These are phyloP conservation scores for Aspergillus fischeri DNA, from an alignment of 2,329 filamentous ascomycete species.

Conservation along the genomic window DNA sequence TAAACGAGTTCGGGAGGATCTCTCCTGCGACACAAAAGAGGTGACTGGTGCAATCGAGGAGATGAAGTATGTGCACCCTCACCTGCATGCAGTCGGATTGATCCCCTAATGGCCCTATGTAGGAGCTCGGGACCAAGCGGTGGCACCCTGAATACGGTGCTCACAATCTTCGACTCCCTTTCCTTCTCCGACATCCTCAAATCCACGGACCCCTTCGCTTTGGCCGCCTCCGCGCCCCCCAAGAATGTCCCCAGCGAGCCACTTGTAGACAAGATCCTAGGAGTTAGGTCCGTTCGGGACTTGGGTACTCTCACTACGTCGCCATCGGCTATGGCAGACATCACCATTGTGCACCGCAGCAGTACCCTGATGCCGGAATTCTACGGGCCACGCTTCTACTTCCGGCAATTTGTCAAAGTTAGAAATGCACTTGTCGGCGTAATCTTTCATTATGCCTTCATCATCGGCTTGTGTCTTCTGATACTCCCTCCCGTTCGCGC, in stretches of 20 bases:
- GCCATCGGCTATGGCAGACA: slow-evolving; percentile 50
- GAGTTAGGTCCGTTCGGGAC: slow-evolving; percentile 51
- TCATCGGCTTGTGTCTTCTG: slow-evolving; percentile 45
- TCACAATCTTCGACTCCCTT: slow-evolving; percentile 52
- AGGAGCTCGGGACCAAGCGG: slow-evolving; percentile 48
- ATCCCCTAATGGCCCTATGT: slow-evolving; percentile 6
- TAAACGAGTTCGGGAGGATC: slow-evolving; percentile 49
- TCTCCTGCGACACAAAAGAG: slow-evolving; percentile 48
- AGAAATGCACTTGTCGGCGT: slow-evolving; percentile 47
- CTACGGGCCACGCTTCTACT: slow-evolving; percentile 57
- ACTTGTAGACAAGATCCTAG: slow-evolving; percentile 38
- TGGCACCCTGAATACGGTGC: slow-evolving; percentile 62
- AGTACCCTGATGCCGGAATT: slow-evolving; percentile 55
- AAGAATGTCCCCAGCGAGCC: slow-evolving; percentile 29
- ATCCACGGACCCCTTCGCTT: slow-evolving; percentile 48
- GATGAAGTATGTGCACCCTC: slow-evolving; percentile 40
- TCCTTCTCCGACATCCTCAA: slow-evolving; percentile 45
- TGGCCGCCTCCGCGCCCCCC: slow-evolving; percentile 42
- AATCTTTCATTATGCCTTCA: slow-evolving; percentile 47
- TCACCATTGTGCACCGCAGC: slow-evolving; percentile 56
- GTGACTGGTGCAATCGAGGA: slow-evolving; percentile 52
- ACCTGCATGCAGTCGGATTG: background rate
- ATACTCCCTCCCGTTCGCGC: slow-evolving; percentile 51
- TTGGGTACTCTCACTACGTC: slow-evolving; percentile 57
- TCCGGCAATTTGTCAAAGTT: slow-evolving; percentile 54